Evolutionary conservation across 768 basidiomycete genomes (phyloP).

Genomic region (Leccinum ochraceum): DNA sequence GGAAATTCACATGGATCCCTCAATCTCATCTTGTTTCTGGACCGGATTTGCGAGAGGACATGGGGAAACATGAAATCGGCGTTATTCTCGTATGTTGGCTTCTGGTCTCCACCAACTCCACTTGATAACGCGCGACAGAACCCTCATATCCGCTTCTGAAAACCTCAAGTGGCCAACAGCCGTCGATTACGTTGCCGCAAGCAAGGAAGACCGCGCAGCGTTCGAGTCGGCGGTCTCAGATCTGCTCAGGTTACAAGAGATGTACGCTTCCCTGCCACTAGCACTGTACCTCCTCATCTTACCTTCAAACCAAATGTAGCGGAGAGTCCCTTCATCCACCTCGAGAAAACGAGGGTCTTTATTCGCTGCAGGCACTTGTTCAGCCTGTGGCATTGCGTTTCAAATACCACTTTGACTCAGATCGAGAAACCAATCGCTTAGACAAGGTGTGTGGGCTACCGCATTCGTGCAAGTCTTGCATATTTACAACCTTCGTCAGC

Average conservation of each 20-base stretch:
- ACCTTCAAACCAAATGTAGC: constrained; percentile 35
- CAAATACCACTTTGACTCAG: constrained; percentile 92
- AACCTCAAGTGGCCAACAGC: constrained; percentile 82
- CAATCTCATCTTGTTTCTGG: constrained; percentile 62
- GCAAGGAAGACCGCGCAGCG: constrained; percentile 49
- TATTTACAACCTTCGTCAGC: constrained; percentile 45
- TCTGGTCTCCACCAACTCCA: neutral
- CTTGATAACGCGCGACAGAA: constrained; percentile 40
- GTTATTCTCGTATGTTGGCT: constrained; percentile 57
- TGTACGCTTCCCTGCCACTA: constrained; percentile 51
- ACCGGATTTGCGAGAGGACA: constrained; percentile 63
- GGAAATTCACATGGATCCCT: constrained; percentile 50
- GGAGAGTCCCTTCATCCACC: constrained; percentile 48
- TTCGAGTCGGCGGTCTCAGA: constrained; percentile 84
- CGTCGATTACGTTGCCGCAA: constrained; percentile 60
- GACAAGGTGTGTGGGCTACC: constrained; percentile 68
- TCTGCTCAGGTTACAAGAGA: constrained; percentile 70
- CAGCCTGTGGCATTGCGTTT: constrained; percentile 85
- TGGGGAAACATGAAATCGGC: constrained; percentile 74
- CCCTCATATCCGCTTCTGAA: constrained; percentile 65
- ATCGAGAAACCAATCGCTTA: constrained; percentile 82
- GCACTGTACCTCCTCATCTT: constrained; percentile 1
- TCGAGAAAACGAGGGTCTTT: constrained; percentile 53
- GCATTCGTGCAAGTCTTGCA: neutral
- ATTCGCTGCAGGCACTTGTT: constrained; percentile 82